Evolutionary conservation across 2,329 filamentous ascomycete genomes (phyloP).

Genomic region (Claviceps africana): DNA sequence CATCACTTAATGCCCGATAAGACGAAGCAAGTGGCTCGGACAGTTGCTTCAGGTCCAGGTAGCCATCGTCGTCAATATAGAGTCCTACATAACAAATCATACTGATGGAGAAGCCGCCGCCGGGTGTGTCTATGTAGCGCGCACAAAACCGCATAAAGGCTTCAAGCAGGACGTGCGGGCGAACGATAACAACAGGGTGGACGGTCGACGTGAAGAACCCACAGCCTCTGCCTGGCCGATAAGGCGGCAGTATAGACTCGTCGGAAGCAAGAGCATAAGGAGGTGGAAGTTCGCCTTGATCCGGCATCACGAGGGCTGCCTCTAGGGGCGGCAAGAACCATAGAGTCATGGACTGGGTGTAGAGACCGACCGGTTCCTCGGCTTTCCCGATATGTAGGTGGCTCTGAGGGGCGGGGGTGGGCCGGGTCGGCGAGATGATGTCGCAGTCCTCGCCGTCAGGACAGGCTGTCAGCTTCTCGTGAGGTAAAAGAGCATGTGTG

Average conservation of each 20-base stretch:
- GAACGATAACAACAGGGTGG: background rate
- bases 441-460: background rate
- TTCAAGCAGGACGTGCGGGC: background rate
- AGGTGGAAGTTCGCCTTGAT: background rate
- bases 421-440: background rate
- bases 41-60: background rate
- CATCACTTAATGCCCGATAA: background rate
- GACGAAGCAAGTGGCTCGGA: background rate
- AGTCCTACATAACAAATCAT: background rate
- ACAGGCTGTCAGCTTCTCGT: background rate
- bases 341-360: background rate
- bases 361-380: background rate
- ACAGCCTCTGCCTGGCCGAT: background rate
- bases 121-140: background rate
- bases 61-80: slow-evolving; percentile 2
- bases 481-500: background rate
- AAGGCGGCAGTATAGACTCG: background rate
- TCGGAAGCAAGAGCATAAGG: background rate
- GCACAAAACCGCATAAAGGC: slow-evolving; percentile 1
- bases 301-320: background rate
- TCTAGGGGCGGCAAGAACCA: slow-evolving; percentile 2
- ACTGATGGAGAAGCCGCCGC: background rate
- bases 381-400: background rate
- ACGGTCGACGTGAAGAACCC: background rate
- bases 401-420: background rate